Evolutionary conservation across 140 eudicot genomes (phyloP), one percentile per base, ranked within the genome.

Genomic region (Ambrosia hybrid): DNA sequence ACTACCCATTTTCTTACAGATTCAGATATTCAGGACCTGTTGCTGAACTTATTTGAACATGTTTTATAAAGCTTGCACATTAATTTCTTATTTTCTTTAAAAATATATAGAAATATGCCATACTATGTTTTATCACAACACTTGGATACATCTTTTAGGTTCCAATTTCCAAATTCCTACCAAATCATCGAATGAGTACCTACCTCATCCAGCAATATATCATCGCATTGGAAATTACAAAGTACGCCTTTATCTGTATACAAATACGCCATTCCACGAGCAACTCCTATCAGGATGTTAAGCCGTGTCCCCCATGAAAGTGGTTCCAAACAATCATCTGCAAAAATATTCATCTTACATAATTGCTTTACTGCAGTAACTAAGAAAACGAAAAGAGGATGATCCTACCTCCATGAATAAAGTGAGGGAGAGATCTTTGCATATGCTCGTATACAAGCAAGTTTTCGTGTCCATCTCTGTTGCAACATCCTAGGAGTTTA

Each of bases 281-380:
- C 75, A 8, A 76, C 70, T 57, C 75, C 70, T 57, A 48, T 58
- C 75, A 76, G 33, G 49, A 76, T 68, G 3, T 3, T 45, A 9
- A 76, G 75, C 37, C 80, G 70, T 46, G 43, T 59, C 67, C 11
- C 45, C 80, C 80, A 76, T 14, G 74, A 45, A 76, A 76, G 80
- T 46, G 64, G 37, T 52, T 45, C 51, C 51, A 45, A 45, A 45
- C 51, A 6, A 45, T 43, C 46, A 10, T 36, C 53, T 59, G 70
- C 21, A 58, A 68, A 69, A n/a, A n/a, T 15, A 51, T 70, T 69
- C 58, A 68, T 5, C 45, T 39, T 39, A 39, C 45, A 39, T 39
- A 39, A 51, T 21, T 21, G 30, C 30, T 21, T 21, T 21, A 21
- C 39, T 51, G 6, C 57, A 51, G 57, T 12, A 51, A 51, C 3